Conservation (phyloP, 106 monocot genomes). For the Narthecium ossifragum region DNA sequence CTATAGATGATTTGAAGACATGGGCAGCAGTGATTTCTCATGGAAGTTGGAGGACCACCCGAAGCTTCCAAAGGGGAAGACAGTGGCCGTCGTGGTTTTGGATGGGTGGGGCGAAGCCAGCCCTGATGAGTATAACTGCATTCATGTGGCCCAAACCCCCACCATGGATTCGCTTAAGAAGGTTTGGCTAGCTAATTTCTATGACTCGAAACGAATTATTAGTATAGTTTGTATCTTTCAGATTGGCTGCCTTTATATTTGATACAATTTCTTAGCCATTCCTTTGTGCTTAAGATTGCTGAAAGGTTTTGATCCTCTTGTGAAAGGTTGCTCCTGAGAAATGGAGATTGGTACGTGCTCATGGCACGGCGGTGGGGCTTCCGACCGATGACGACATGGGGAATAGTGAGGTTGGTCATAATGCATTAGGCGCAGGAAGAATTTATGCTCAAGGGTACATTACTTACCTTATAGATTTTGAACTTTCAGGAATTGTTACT, state of each 20-base stretch:
- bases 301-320: not conserved
- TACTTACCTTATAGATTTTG: not conserved
- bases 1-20: constrained; percentile 10
- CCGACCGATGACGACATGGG: constrained; percentile 96
- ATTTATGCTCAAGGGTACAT: constrained; percentile 87
- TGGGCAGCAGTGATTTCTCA: constrained; percentile 39
- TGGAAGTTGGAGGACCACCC: constrained; percentile 69
- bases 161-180: constrained; percentile 76
- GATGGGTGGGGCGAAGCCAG: constrained; percentile 86
- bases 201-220: no score
- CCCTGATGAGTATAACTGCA: constrained; percentile 67
- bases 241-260: no score
- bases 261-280: no score
- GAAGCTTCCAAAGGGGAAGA: constrained; percentile 69
- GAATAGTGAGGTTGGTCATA: constrained; percentile 96
- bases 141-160: constrained; percentile 66
- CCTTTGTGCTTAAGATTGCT: no score
- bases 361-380: constrained; percentile 87
- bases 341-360: constrained; percentile 80
- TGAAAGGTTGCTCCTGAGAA: constrained; percentile 66
- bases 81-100: constrained; percentile 55
- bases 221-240: no score
- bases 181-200: no score
- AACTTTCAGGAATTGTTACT: no score
- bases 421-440: constrained; percentile 86